Base-by-base conservation (phyloP, 139 green algal species). In the Chlorella sp. region DNA sequence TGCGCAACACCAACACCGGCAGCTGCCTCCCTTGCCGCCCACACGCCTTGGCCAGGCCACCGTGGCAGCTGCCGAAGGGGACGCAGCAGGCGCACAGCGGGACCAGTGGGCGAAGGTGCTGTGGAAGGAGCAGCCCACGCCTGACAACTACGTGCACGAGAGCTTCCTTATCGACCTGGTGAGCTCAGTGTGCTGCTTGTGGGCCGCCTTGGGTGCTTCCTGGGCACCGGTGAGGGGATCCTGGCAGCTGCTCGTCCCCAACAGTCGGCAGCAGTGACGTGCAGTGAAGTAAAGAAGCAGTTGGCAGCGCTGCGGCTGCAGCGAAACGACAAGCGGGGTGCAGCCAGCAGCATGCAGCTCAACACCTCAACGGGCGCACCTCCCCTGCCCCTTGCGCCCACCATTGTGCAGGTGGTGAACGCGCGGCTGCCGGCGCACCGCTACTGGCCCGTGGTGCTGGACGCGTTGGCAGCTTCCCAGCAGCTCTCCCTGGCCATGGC, bases 141-240 rank as follows among this genome's bases (percentile, higher is more conserved):
- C 79, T 3, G 90, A 95, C 74, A 91, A 90, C 66, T 82, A 91
- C 69, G 91, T 83, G 0, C 78, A 84, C 42, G 50, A 72, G 27
- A 82, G 67, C 1, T 95, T 95, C 35, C 70, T 95, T 42, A 74
- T 90, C 59, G 79, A 85, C 1, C 65, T 95, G 63, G 85, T 91
- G 59, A 2, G 31, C 27, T 30, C 3, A 35, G 31, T 27, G 62
- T 14, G 26, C n/a, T n/a, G n/a, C n/a, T n/a, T n/a, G n/a, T n/a
- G n/a, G n/a, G n/a, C n/a, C n/a, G n/a, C n/a, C n/a, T n/a, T n/a
- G n/a, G 51, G 4, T 51, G 65, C 30, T 49, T 17, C 30, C 62
- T 68, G 27, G 3, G 31, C 5, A 1, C 30, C 2, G n/a, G n/a
- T 23, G 30, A 31, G 62, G 17, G 62, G 30, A 33, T 14, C 36